Evolutionary conservation across 1,139 yeast genomes (phyloP).

Genomic region (Hemisphaericaspora subhashii): DNA sequence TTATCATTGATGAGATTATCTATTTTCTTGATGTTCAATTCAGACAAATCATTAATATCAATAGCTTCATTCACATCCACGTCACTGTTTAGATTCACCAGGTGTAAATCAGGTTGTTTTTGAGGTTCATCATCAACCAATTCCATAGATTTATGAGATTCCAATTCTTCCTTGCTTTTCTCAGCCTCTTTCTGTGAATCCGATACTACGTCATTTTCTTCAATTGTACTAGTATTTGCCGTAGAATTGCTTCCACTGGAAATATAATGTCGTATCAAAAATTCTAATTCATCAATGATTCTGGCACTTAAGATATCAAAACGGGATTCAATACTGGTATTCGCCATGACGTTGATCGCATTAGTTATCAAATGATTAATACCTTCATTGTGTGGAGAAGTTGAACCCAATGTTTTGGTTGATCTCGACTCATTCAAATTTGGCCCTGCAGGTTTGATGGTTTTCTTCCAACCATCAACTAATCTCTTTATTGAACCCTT

Average conservation of each 20-base stretch:
- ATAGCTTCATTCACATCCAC: conserved; percentile 16
- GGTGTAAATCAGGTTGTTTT: conserved; percentile 11
- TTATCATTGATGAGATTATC: conserved; percentile 36
- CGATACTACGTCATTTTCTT: conserved; percentile 18
- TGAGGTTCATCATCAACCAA: too few relatives aligned
- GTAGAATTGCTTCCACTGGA: conserved; percentile 20
- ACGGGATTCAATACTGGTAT: conserved; percentile 38
- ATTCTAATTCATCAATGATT: conserved; percentile 71
- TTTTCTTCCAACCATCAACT: conserved; percentile 44
- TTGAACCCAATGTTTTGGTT: neutral
- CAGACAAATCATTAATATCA: conserved; percentile 42
- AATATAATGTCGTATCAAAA: conserved; percentile 37
- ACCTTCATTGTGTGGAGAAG: conserved; percentile 11
- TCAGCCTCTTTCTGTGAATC: too few relatives aligned
- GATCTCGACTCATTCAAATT: neutral
- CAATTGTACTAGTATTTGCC: conserved; percentile 23
- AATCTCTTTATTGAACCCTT: conserved; percentile 40
- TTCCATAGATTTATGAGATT: too few relatives aligned
- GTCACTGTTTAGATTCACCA: conserved; percentile 9
- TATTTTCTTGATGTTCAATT: conserved; percentile 38
- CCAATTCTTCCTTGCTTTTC: too few relatives aligned
- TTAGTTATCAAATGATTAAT: conserved; percentile 11
- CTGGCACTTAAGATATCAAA: conserved; percentile 79
- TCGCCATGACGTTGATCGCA: conserved; percentile 16
- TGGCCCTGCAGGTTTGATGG: conserved; percentile 14